These are phyloP conservation scores for Aechmea fasciata DNA, from an alignment of 176 grass and related monocot genomes.

Conservation along the genomic window DNA sequence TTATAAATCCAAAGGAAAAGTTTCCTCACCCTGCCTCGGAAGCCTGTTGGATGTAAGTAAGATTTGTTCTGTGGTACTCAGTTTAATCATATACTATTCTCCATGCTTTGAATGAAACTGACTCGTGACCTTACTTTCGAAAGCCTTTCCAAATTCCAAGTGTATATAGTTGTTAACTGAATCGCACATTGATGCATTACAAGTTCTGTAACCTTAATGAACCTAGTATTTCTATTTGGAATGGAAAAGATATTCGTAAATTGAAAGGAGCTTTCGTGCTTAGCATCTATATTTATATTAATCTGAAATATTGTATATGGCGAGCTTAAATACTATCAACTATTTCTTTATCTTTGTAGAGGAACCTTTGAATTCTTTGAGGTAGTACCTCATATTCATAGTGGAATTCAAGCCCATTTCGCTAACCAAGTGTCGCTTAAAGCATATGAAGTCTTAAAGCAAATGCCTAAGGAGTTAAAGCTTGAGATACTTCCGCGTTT, in stretches of 20 bases:
- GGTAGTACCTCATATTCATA: slow-evolving; percentile 23
- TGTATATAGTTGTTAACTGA: not conserved
- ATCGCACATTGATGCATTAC: no score
- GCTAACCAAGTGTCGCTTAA: slow-evolving; percentile 25
- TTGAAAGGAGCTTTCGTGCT: no score
- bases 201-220: no score
- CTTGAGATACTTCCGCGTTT: slow-evolving; percentile 41
- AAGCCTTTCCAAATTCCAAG: not conserved
- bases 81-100: not conserved
- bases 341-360: slow-evolving; percentile 29
- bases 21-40: slow-evolving; percentile 14
- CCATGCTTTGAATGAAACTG: not conserved
- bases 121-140: not conserved
- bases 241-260: no score
- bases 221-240: no score
- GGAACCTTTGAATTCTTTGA: slow-evolving; percentile 50
- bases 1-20: slow-evolving; percentile 28
- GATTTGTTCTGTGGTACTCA: slow-evolving; percentile 2
- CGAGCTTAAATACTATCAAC: not conserved
- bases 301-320: no score
- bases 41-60: slow-evolving; percentile 56
- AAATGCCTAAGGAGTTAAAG: slow-evolving; percentile 49
- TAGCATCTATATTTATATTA: no score
- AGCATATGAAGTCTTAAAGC: slow-evolving; percentile 43
- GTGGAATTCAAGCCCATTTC: slow-evolving; percentile 51